Conservation (phyloP, 164 flowering plant species). For the Kingdonia uniflora region DNA sequence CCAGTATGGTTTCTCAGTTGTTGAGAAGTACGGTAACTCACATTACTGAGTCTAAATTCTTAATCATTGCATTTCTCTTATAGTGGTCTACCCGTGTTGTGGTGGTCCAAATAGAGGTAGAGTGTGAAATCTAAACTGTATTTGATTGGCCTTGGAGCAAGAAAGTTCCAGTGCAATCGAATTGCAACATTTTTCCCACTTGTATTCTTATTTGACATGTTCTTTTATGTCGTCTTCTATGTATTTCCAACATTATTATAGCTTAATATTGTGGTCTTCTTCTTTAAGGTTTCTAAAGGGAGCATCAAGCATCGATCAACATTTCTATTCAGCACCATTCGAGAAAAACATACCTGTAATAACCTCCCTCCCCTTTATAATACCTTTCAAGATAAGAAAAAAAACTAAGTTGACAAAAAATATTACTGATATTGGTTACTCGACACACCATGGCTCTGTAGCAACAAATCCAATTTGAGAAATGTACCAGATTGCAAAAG, state of each 20-base stretch:
- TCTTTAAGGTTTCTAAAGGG: constrained; percentile 75
- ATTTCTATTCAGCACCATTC: constrained; percentile 66
- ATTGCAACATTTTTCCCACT: too few species aligned
- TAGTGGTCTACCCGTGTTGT: too few species aligned
- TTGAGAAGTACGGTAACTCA: constrained; percentile 58
- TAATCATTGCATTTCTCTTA: too few species aligned
- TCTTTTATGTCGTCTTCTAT: neutral
- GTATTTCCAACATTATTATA: too few species aligned
- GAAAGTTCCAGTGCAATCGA: too few species aligned
- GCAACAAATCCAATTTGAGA: too few species aligned
- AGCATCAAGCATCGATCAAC: constrained; percentile 83
- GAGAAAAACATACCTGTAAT: constrained; percentile 84
- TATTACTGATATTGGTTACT: neutral
- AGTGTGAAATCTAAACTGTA: too few species aligned
- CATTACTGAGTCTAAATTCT: too few species aligned
- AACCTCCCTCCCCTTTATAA: neutral
- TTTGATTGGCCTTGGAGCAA: too few species aligned
- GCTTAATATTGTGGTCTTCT: neutral
- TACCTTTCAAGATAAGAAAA: neutral
- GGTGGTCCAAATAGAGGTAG: too few species aligned
- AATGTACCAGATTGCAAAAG: too few species aligned
- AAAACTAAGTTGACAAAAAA: neutral
- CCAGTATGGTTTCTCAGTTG: constrained; percentile 85
- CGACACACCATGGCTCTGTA: too few species aligned
- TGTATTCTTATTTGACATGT: neutral